Base-by-base conservation (phyloP, 441 rosid genomes). In the Populus tomentosa region DNA sequence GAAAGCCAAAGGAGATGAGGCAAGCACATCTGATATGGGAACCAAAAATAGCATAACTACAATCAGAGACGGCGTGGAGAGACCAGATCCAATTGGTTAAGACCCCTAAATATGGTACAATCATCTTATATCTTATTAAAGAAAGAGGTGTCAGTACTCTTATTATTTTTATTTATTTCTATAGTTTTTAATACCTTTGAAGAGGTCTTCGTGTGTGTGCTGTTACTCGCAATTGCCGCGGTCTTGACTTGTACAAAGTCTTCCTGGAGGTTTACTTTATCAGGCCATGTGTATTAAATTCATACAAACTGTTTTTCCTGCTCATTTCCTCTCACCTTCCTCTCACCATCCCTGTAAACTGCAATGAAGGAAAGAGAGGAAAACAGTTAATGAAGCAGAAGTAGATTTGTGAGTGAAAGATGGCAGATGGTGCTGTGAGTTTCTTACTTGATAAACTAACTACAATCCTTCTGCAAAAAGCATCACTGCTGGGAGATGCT, bases 391-490 rank as follows among this genome's bases (percentile, higher is more conserved):
- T n/a, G 10, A 66, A 23, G 2, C 53, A 56, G 35, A 30, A 59
- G 24, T 2, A 30, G 21, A 2, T 28, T 63, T 40, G 56, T 7
- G 59, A 11, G n/a, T 35, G 56, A 50, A 38, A 38, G 70, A 89
- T 89, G 92, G 90, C 92, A 53, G 92, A 87, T 18, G 81, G 79
- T 73, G 85, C 90, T 56, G 90, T 89, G 11, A 81, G 74, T 68
- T 80, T 70, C 78, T 61, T 82, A n/a, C 81, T 82, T 24, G 81
- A 78, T 63, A 82, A 78, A 76, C 71, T 88, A 10, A 84, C 86
- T 24, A 80, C 75, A 21, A 79, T 84, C 46, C 82, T 88, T 4
- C 36, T 72, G 13, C 79, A 80, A 5, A 80, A 80, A 67, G 78
- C 82, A 23, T 80, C 79, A 61, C 68, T 87, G 32, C 69, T 86